Base-by-base conservation (phyloP, 2,329 filamentous ascomycete species). In the Biscogniauxia marginata region DNA sequence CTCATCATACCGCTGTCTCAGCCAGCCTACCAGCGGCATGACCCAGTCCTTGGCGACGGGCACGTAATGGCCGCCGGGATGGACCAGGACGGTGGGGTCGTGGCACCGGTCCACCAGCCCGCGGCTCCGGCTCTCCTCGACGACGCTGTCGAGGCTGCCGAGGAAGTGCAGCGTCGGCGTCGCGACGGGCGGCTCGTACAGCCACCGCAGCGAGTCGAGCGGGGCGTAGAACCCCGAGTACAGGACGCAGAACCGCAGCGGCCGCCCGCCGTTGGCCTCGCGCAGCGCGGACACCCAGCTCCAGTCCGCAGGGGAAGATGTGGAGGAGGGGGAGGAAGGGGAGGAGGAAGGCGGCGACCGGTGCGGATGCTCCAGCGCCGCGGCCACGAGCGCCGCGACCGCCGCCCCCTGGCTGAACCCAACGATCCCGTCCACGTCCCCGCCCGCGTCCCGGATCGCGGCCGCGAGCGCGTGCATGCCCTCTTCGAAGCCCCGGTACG, bases 11-110 rank as follows among this genome's bases (percentile, higher is more conserved):
- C 64, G 57, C 49, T 63, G 58, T 53, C 60, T 62, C 46, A 70
- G 43, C 65, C 68, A 96, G 0, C 81, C 84, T 4, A 88, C 86
- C 62, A 96, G 74, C 25, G 88, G 88, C 78, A 88, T 87, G 19
- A 88, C 84, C 82, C 89, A 95, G 63, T 92, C 88, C 76, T 89
- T 91, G 63, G 87, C 85, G 57, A 91, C 86, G 0, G 93, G 93
- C 67, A 97, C 83, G 68, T 96, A 92, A 72, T 98, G 93, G 0
- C 93, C 93, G 7, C 93, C 93, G 1, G 93, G 93, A 73, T 96
- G 91, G 65, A 88, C 82, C 65, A 84, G 69, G 61, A 84, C 78
- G 68, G 78, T 47, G 0, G 79, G 52, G 84, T 80, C 46, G 73
- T 76, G 53, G 71, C 86, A 91, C 48, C 81, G 79, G 21, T 91